phyloP scores from a whole-genome alignment of 177 flowering plant species.

The Telopea speciosissima region DNA sequence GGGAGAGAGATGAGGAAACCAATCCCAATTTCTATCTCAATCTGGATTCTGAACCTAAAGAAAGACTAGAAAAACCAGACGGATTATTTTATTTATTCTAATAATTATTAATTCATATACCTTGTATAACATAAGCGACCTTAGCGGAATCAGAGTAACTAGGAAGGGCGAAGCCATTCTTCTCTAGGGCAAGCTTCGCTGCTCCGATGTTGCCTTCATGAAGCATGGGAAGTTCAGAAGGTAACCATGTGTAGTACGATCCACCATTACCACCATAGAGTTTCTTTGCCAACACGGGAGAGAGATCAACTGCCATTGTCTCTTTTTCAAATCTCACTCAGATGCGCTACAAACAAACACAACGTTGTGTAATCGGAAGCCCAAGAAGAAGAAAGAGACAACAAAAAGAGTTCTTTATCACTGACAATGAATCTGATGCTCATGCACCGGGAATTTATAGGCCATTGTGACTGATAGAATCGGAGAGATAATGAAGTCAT shows the following conservation, averaged over 20 bases:
- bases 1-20: no score
- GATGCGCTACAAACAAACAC: no score
- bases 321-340: background rate
- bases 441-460: no score
- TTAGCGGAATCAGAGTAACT: conserved; percentile 81
- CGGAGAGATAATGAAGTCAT: no score
- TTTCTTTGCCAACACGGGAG: conserved; percentile 53
- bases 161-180: conserved; percentile 68
- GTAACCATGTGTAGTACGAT: conserved; percentile 61
- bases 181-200: conserved; percentile 57
- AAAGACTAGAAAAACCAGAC: no score
- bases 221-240: conserved; percentile 70
- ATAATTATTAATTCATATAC: conserved; percentile 31
- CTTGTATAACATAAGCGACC: conserved; percentile 88
- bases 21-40: no score
- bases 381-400: no score
- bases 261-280: conserved; percentile 64
- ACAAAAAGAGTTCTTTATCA: no score
- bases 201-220: conserved; percentile 74
- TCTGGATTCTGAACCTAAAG: no score
- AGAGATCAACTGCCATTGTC: conserved; percentile 63
- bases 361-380: no score
- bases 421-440: no score
- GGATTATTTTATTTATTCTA: background rate
- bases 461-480: no score